Evolutionary conservation across 169 alveolate species (phyloP).

Genomic region (Pseudocohnilembus persalinus): DNA sequence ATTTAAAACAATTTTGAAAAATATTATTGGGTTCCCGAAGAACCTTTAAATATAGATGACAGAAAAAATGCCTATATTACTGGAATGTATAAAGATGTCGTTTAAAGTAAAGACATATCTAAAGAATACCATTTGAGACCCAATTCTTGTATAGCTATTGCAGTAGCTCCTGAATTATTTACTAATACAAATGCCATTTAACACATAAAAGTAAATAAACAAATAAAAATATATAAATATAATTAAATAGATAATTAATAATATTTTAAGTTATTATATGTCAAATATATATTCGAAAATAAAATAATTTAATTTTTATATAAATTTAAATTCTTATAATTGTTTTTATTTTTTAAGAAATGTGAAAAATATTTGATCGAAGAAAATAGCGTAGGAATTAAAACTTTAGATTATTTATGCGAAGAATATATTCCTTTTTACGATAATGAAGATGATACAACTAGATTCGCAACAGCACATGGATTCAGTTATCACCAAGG

Average conservation of each 20-base stretch:
- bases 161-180: constrained; percentile 92
- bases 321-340: too few species aligned
- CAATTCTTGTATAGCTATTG: constrained; percentile 88
- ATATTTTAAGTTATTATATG: too few species aligned
- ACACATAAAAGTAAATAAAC: constrained; percentile 45
- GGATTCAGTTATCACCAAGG: constrained; percentile 94
- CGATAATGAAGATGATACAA: constrained; percentile 81
- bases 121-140: constrained; percentile 88
- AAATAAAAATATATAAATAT: too few species aligned
- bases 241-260: too few species aligned
- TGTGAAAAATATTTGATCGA: constrained; percentile 65
- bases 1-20: constrained; percentile 84
- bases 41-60: constrained; percentile 49
- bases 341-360: background rate
- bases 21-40: constrained; percentile 79
- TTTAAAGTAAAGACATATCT: constrained; percentile 62
- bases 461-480: constrained; percentile 71
- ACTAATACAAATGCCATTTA: constrained; percentile 67
- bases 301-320: too few species aligned
- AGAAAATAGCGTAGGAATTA: constrained; percentile 81
- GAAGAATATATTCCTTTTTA: constrained; percentile 83
- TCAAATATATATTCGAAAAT: too few species aligned
- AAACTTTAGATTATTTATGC: constrained; percentile 87
- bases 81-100: constrained; percentile 84
- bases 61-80: constrained; percentile 59